A percentile compares a stretch with the other conserved stretches of the same genome.
Evolutionary conservation across 2,329 filamentous ascomycete species (phyloP).

Genomic region (Venturia asperata): DNA sequence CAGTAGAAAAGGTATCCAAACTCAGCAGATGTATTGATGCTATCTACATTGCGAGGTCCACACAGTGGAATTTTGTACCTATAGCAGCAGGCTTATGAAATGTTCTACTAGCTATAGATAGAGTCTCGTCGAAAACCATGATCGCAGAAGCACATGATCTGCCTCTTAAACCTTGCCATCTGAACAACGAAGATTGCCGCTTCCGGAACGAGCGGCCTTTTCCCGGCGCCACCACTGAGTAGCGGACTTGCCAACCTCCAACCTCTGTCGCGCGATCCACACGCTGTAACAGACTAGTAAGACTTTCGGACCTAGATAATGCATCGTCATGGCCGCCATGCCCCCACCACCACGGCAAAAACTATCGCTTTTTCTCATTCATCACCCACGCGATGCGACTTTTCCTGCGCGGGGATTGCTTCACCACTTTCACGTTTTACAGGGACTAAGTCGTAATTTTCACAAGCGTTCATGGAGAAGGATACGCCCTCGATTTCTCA

Average conservation of each 20-base stretch:
- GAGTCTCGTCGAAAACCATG: not conserved
- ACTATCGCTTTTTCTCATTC: not conserved
- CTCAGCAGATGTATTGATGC: not conserved
- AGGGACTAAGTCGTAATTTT: not conserved
- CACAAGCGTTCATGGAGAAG: not conserved
- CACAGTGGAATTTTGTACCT: not conserved
- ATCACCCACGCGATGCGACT: not conserved
- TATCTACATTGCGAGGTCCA: not conserved
- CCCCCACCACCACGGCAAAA: not conserved
- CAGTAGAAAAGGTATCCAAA: not conserved
- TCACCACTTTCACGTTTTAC: not conserved
- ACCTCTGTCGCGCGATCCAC: not conserved
- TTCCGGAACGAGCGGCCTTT: not conserved
- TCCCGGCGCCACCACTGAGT: not conserved
- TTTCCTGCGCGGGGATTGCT: not conserved
- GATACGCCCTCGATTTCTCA: not conserved
- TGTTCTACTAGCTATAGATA: not conserved
- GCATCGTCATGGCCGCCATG: not conserved
- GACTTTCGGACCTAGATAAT: not conserved
- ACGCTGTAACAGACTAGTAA: not conserved
- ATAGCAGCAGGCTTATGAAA: not conserved
- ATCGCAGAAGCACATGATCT: not conserved
- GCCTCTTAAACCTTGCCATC: not conserved
- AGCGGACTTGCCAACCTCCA: slow-evolving; percentile 5
- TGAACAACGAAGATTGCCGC: not conserved